phyloP scores from a whole-genome alignment of 2,329 filamentous ascomycete genomes.

The Phyllosticta paracitricarpa region DNA sequence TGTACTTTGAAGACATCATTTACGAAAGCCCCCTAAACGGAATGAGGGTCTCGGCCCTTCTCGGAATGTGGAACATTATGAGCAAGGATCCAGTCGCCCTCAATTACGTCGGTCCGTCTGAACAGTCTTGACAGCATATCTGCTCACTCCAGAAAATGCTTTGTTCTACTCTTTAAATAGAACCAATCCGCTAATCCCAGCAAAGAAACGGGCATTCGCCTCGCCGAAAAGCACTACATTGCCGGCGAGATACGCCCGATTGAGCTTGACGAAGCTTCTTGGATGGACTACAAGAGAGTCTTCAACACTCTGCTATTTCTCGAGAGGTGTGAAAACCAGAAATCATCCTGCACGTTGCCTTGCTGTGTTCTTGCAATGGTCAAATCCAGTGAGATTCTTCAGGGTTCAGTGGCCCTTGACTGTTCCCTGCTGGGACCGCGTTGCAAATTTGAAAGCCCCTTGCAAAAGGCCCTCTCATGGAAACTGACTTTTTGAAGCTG shows the following conservation, averaged over 20 bases:
- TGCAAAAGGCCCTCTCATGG: neutral
- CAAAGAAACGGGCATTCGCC: neutral
- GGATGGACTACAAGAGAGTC: neutral
- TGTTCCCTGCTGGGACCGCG: too few species aligned
- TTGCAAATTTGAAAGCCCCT: too few species aligned
- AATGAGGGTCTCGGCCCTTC: neutral
- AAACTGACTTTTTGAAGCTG: neutral
- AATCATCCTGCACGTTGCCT: too few species aligned
- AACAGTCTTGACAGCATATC: neutral
- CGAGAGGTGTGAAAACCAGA: neutral
- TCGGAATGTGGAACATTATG: neutral
- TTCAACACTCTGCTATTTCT: neutral
- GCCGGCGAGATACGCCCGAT: neutral
- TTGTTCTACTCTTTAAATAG: neutral
- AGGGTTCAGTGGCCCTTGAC: neutral
- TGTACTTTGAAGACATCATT: neutral
- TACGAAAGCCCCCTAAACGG: neutral
- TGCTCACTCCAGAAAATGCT: neutral
- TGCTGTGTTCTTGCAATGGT: too few species aligned
- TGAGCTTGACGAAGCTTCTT: neutral
- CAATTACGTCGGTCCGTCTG: neutral
- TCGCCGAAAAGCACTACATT: neutral
- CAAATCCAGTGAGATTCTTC: neutral
- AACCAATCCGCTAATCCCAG: neutral
- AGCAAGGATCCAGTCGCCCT: neutral